phyloP scores from a whole-genome alignment of 2,329 filamentous ascomycete species.

The Colletotrichum spinosum region DNA sequence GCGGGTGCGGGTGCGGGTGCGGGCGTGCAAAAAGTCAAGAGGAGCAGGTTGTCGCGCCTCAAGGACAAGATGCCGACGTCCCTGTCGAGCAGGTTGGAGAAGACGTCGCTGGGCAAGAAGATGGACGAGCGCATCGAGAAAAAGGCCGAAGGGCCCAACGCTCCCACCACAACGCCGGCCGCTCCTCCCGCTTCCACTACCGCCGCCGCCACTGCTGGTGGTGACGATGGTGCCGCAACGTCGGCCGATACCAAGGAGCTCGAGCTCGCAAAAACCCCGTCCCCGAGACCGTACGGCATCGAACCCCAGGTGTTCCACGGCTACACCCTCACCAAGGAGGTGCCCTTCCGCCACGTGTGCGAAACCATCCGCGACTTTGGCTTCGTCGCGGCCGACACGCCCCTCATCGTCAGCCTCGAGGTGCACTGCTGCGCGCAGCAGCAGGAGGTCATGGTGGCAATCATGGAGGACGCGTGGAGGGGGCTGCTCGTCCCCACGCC shows the following conservation, averaged over 20 bases:
- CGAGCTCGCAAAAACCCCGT: constrained; percentile 29
- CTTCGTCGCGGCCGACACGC: constrained; percentile 80
- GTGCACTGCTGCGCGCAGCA: constrained; percentile 86
- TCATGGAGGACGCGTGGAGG: constrained; percentile 89
- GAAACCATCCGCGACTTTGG: constrained; percentile 81
- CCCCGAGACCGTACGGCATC: constrained; percentile 47
- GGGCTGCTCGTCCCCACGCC: constrained; percentile 73
- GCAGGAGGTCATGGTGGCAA: constrained; percentile 90
- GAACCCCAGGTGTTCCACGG: constrained; percentile 89
- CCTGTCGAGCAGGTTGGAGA: constrained; percentile 58
- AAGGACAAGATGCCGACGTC: constrained; percentile 65
- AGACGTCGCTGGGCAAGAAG: constrained; percentile 59
- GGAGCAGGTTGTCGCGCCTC: constrained; percentile 71
- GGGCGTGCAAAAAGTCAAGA: constrained; percentile 19
- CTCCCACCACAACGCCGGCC: background rate
- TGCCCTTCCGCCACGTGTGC: constrained; percentile 89
- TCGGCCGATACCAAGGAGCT: constrained; percentile 4
- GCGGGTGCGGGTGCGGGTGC: background rate
- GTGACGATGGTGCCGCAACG: no score
- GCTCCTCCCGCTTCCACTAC: background rate
- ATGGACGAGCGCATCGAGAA: constrained; percentile 50
- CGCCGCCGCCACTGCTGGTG: no score
- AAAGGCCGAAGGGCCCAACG: background rate
- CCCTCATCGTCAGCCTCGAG: constrained; percentile 94
- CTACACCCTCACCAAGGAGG: constrained; percentile 89